Evolutionary conservation across 2,329 filamentous ascomycete genomes (phyloP).

Genomic region (Verticillium nonalfalfae): DNA sequence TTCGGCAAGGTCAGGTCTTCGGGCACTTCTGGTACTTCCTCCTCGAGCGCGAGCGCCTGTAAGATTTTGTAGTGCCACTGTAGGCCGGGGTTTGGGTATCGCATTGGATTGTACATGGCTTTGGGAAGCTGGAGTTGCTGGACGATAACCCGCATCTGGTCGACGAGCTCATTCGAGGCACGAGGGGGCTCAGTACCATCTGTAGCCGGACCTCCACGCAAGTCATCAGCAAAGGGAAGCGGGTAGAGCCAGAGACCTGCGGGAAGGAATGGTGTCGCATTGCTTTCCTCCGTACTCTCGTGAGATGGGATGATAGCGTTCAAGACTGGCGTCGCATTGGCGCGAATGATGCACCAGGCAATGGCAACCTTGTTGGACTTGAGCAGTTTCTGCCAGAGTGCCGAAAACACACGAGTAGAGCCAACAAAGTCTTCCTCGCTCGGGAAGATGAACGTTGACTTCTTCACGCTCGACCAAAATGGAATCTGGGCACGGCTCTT

Average conservation of each 20-base stretch:
- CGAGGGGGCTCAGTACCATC: constrained; percentile 57
- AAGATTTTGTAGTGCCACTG: constrained; percentile 98
- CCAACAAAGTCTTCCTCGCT: constrained; percentile 86
- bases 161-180: constrained; percentile 66
- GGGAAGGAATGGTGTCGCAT: constrained; percentile 64
- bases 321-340: constrained; percentile 72
- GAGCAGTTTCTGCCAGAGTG: constrained; percentile 80
- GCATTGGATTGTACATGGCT: constrained; percentile 73
- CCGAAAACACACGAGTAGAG: constrained; percentile 87
- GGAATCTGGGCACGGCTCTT: constrained; percentile 72
- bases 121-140: constrained; percentile 86
- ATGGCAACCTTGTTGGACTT: constrained; percentile 75
- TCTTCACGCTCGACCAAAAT: constrained; percentile 78
- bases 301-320: constrained; percentile 76
- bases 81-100: constrained; percentile 85
- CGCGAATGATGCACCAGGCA: constrained; percentile 82
- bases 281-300: constrained; percentile 56
- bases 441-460: constrained; percentile 89
- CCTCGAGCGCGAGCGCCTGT: constrained; percentile 84
- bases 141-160: constrained; percentile 75
- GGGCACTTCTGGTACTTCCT: constrained; percentile 71
- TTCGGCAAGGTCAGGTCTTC: constrained; percentile 79
- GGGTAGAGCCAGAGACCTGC: constrained; percentile 85
- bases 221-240: constrained; percentile 83
- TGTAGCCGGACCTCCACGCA: constrained; percentile 64